phyloP scores from a whole-genome alignment of 805 yeast genomes.

The Grigorovia jiainica region DNA sequence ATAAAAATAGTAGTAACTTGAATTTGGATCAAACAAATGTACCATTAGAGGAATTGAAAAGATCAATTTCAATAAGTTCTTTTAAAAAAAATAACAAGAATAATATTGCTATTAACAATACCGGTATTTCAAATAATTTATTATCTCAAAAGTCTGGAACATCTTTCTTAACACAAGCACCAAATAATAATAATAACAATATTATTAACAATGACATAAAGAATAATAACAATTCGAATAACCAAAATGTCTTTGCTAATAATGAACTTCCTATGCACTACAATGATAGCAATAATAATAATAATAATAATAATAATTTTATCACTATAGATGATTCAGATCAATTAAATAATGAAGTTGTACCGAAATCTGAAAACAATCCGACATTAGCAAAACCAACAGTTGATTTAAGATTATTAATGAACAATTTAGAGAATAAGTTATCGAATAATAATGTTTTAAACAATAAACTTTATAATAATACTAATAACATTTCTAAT shows the following conservation, averaged over 20 bases:
- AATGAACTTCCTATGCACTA: background rate
- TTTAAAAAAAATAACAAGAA: background rate
- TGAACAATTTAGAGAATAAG: background rate
- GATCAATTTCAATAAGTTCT: slow-evolving; percentile 4
- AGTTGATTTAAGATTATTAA: background rate
- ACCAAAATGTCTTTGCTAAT: too few relatives aligned
- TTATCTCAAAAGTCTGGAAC: slow-evolving; percentile 11
- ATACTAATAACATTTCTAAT: background rate
- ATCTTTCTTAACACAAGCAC: slow-evolving; percentile 16
- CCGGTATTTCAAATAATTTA: slow-evolving; percentile 6
- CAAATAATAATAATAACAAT: slow-evolving; percentile 3
- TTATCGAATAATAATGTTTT: background rate
- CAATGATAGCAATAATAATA: background rate
- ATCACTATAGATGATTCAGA: background rate
- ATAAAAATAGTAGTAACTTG: too few relatives aligned
- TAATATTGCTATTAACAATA: background rate
- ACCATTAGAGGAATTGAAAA: slow-evolving; percentile 1
- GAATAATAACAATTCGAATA: background rate
- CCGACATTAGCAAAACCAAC: slow-evolving; percentile 12
- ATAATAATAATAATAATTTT: background rate
- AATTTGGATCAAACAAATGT: background rate
- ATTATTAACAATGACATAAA: background rate
- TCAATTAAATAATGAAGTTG: slow-evolving; percentile 12
- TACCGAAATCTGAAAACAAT: slow-evolving; percentile 17
- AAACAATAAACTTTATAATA: too few relatives aligned